Percentiles rank a stretch among this genome's conserved stretches.
phyloP scores from a whole-genome alignment of 1,284 basidiomycete species.

The Cutaneotrichosporon sp. region DNA sequence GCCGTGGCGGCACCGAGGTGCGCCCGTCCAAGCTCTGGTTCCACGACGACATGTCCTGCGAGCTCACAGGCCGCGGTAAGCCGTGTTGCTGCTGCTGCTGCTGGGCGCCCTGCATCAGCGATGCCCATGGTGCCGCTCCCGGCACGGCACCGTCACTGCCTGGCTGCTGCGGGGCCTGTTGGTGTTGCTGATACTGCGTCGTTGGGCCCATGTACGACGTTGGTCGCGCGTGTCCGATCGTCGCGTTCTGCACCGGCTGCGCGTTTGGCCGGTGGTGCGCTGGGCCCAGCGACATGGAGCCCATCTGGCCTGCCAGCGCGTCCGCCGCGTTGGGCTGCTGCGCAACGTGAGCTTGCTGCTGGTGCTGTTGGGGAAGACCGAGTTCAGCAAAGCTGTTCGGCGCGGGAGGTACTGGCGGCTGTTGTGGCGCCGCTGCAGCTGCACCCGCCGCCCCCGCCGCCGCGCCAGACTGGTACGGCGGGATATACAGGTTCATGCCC shows the following conservation, averaged over 20 bases:
- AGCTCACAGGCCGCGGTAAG: constrained; percentile 3
- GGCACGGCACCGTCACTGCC: too few species aligned
- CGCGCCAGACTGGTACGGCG: constrained; percentile 34
- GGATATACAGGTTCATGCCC: constrained; percentile 44
- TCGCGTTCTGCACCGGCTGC: background rate
- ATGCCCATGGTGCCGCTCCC: constrained; percentile 34
- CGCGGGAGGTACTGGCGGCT: background rate
- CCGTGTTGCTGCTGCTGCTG: constrained; percentile 6
- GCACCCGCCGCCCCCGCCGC: background rate
- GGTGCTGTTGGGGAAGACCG: constrained; percentile 34
- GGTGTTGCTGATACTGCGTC: background rate
- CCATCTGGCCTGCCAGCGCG: constrained; percentile 33
- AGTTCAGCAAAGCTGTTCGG: constrained; percentile 35
- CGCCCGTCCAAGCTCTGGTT: background rate
- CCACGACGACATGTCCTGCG: background rate
- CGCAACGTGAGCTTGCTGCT: background rate
- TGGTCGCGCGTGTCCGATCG: background rate
- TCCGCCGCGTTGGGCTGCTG: constrained; percentile 22
- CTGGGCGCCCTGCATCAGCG: constrained; percentile 23
- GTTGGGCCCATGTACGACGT: constrained; percentile 1
- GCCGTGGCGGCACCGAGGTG: background rate
- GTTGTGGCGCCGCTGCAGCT: background rate
- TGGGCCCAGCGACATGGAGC: constrained; percentile 33
- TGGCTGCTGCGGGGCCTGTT: constrained; percentile 4
- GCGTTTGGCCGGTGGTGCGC: constrained; percentile 11